Conservation (phyloP, 495 filamentous ascomycete species). For the Hypoxylon trugodes region DNA sequence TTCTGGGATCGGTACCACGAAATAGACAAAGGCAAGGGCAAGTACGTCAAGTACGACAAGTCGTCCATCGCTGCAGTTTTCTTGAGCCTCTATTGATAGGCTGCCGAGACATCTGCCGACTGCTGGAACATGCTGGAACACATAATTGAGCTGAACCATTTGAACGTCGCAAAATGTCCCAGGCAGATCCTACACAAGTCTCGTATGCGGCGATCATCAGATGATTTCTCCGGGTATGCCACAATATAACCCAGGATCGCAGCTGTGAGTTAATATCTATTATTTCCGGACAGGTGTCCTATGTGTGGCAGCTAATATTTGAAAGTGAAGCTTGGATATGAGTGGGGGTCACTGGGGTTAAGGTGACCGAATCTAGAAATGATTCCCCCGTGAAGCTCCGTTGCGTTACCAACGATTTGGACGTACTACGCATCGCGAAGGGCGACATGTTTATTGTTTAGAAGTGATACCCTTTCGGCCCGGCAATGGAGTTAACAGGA, state of each 20-base stretch:
- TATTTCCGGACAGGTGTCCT: constrained; percentile 27
- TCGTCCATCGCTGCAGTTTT: constrained; percentile 65
- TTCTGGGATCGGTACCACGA: constrained; percentile 99
- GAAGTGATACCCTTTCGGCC: constrained; percentile 41
- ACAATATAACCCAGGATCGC: constrained; percentile 30
- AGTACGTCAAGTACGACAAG: constrained; percentile 98
- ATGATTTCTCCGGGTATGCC: constrained; percentile 31
- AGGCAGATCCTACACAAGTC: constrained; percentile 13
- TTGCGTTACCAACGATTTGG: constrained; percentile 35
- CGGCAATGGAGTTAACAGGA: constrained; percentile 17
- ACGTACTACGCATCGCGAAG: constrained; percentile 13
- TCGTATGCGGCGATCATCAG: constrained; percentile 35
- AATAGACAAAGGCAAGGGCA: constrained; percentile 93
- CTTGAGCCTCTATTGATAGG: constrained; percentile 53
- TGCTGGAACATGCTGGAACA: constrained; percentile 6
- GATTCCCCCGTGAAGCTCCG: constrained; percentile 27
- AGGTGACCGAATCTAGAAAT: constrained; percentile 37
- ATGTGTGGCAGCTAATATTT: constrained; percentile 28
- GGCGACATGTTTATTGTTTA: constrained; percentile 30
- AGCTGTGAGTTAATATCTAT: constrained; percentile 35
- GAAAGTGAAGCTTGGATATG: constrained; percentile 37
- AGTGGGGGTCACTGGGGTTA: constrained; percentile 36
- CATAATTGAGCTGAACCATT: constrained; percentile 25
- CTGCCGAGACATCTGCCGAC: constrained; percentile 34
- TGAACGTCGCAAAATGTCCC: constrained; percentile 16